phyloP scores from a whole-genome alignment of 257 asterid species.

The Nicotiana benthamiana region DNA sequence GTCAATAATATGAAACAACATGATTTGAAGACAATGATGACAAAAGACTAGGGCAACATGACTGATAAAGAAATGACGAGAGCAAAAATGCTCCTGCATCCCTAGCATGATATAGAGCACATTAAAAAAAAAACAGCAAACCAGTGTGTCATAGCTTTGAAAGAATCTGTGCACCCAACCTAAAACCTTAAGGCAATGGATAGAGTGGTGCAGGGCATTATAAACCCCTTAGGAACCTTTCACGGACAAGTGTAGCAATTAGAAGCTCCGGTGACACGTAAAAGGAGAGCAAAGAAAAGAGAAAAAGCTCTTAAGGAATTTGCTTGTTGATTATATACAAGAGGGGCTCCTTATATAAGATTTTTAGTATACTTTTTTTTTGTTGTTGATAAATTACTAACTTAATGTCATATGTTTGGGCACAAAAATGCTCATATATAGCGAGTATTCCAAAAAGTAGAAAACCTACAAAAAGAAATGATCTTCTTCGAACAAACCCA shows the following conservation, averaged over 20 bases:
- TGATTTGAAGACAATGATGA: neutral
- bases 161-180: neutral
- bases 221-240: neutral
- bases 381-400: too few species aligned
- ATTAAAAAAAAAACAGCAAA: neutral
- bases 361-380: neutral
- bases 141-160: neutral
- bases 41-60: neutral
- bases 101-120: neutral
- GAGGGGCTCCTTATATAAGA: neutral
- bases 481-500: too few species aligned
- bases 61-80: neutral
- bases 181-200: neutral
- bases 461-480: too few species aligned
- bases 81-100: neutral
- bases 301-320: neutral
- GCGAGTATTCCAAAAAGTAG: too few species aligned
- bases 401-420: too few species aligned
- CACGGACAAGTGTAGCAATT: neutral
- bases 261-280: neutral
- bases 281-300: slow-evolving; percentile 1
- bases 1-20: neutral
- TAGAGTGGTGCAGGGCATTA: neutral
- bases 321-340: neutral
- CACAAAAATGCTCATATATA: too few species aligned